Base-by-base conservation (phyloP, 371 early-diverging fungal genomes). In the Apophysomyces ossiformis region DNA sequence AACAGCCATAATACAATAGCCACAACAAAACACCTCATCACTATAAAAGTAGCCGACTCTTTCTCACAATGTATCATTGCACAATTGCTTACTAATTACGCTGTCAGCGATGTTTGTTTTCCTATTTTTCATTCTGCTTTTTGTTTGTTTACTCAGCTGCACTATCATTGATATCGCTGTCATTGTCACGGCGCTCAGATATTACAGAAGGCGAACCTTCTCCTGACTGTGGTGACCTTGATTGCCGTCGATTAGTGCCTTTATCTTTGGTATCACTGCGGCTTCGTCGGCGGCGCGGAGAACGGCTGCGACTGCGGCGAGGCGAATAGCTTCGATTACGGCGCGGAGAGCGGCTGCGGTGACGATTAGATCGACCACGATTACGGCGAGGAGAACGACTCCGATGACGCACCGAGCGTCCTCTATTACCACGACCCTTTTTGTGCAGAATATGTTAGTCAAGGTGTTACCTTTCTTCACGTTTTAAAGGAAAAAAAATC, bases 1-100 rank as follows among this genome's bases (percentile, higher is more conserved):
- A 65, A 45, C 26, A 57, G 61, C 41, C 65, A 65, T 13, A 61
- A 21, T 26, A 26, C 21, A 1, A 2, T 26, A 26, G 32, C 32
- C 32, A 26, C 32, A 26, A 26, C 32, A 69, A 46, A 41, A 45
- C 47, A 21, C 16, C 60, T 66, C 61, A 65, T 66, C 63, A 60
- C 65, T 62, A 50, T 46, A 44, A 47, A 61, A 39, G 26, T 50
- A 39, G 35, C 21, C 58, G 16, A 43, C 59, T 56, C 72, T 64
- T 21, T 50, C 5, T 50, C 54, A 50, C 35, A 50, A 50, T 1
- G 54, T 32, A 11, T 50, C 16, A 50, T 26, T 9, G 21, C 11
- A 50, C 9, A 59, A 35, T 61, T 39, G 44, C 16, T 35, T 58
- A 43, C 21, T 36, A 57, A 64, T 58, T 47, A 61, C 16, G 54